phyloP scores from a whole-genome alignment of 148 eudicot genomes.

The Nyssa sinensis region DNA sequence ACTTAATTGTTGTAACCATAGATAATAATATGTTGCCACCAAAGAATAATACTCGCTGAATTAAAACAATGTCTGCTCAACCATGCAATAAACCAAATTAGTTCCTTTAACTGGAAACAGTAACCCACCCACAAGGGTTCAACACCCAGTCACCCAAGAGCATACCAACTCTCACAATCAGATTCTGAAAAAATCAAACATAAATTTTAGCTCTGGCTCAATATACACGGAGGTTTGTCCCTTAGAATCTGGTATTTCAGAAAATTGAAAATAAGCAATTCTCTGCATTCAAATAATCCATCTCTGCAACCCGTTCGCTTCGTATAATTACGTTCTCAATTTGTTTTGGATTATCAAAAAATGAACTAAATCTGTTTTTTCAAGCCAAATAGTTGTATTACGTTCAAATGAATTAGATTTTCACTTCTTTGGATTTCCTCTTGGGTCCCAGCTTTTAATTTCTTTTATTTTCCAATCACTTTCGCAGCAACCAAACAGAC shows the following conservation, averaged over 20 bases:
- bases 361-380: no score
- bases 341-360: no score
- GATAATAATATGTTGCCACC: not conserved
- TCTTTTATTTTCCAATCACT: no score
- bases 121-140: not conserved
- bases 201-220: not conserved
- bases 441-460: no score
- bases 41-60: not conserved
- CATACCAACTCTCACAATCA: not conserved
- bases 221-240: not conserved
- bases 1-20: no score
- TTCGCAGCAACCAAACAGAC: not conserved
- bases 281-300: no score
- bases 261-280: no score
- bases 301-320: not conserved
- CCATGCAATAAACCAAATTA: no score
- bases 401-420: not conserved
- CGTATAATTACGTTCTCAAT: not conserved
- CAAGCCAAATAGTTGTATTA: no score
- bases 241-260: no score
- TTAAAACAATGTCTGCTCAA: not conserved
- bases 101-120: no score
- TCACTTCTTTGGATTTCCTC: not conserved
- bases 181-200: no score
- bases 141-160: not conserved